Evolutionary conservation across 768 basidiomycete species (phyloP).

Genomic region (Chalciporus piperatus): DNA sequence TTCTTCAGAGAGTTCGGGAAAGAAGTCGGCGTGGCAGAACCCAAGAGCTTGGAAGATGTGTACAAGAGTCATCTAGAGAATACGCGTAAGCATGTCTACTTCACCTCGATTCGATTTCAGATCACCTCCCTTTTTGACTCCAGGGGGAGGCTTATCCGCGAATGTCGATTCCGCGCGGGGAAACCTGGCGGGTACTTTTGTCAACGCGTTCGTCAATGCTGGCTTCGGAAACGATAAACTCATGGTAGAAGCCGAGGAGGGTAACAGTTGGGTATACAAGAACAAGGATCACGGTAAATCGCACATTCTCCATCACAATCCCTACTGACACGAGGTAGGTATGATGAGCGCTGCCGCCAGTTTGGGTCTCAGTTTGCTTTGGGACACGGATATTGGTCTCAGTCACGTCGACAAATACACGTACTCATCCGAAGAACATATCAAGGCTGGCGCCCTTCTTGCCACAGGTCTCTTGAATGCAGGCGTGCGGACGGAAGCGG

Average conservation of each 20-base stretch:
- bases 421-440: slow-evolving; percentile 92
- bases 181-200: slow-evolving; percentile 95
- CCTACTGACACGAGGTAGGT: slow-evolving; percentile 40
- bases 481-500: slow-evolving; percentile 87
- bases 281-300: slow-evolving; percentile 92
- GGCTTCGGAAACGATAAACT: slow-evolving; percentile 99
- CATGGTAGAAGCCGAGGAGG: slow-evolving; percentile 95
- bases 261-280: slow-evolving; percentile 99
- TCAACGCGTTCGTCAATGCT: slow-evolving; percentile 98
- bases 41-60: slow-evolving; percentile 93
- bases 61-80: slow-evolving; percentile 97
- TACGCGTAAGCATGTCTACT: slow-evolving; percentile 52
- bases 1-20: slow-evolving; percentile 92
- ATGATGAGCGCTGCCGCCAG: slow-evolving; percentile 98
- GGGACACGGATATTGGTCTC: slow-evolving; percentile 95
- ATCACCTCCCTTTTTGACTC: neutral
- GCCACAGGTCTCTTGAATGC: slow-evolving; percentile 92
- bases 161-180: slow-evolving; percentile 92
- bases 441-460: slow-evolving; percentile 95
- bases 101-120: neutral
- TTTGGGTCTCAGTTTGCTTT: slow-evolving; percentile 86
- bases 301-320: neutral
- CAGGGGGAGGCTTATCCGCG: slow-evolving; percentile 64
- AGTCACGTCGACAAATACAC: slow-evolving; percentile 97
- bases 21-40: slow-evolving; percentile 85